Conservation (phyloP, 768 basidiomycete genomes). For the Xerocomus potaroensis region DNA sequence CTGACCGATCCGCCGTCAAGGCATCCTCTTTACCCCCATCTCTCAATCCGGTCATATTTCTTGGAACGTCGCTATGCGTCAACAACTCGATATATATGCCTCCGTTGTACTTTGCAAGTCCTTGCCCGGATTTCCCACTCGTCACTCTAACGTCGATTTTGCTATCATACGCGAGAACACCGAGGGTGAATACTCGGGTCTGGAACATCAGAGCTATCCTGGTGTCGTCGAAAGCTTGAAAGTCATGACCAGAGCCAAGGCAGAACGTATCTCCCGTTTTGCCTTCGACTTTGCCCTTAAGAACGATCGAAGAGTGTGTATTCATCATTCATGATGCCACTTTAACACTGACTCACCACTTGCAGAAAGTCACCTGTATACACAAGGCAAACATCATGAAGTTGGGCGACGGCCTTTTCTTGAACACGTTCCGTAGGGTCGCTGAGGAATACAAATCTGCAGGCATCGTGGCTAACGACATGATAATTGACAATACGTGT, state of each 20-base stretch:
- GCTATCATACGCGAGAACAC: conserved; percentile 99
- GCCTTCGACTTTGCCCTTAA: conserved; percentile 99
- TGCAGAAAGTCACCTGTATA: conserved; percentile 96
- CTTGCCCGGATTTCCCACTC: conserved; percentile 91
- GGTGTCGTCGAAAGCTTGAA: conserved; percentile 99
- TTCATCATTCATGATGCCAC: background rate
- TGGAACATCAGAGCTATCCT: conserved; percentile 97
- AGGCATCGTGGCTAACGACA: conserved; percentile 92
- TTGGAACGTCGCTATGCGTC: conserved; percentile 99
- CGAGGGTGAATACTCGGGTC: conserved; percentile 98
- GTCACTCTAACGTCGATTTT: conserved; percentile 96
- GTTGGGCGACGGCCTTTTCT: conserved; percentile 97
- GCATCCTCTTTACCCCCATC: conserved; percentile 97
- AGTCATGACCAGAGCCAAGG: conserved; percentile 92
- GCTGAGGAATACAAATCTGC: conserved; percentile 94
- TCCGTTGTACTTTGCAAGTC: conserved; percentile 99
- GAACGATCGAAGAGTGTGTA: conserved; percentile 88
- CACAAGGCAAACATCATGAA: conserved; percentile 99
- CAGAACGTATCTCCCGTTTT: conserved; percentile 93
- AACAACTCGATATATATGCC: conserved; percentile 98
- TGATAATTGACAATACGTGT: conserved; percentile 99
- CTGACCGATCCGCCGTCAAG: conserved; percentile 37
- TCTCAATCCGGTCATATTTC: conserved; percentile 96
- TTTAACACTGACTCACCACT: background rate
- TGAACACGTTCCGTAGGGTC: conserved; percentile 94